A percentile compares a stretch with the other conserved stretches of the same genome.
Conservation (phyloP, 345 rosid genomes). For the Combretum micranthum region DNA sequence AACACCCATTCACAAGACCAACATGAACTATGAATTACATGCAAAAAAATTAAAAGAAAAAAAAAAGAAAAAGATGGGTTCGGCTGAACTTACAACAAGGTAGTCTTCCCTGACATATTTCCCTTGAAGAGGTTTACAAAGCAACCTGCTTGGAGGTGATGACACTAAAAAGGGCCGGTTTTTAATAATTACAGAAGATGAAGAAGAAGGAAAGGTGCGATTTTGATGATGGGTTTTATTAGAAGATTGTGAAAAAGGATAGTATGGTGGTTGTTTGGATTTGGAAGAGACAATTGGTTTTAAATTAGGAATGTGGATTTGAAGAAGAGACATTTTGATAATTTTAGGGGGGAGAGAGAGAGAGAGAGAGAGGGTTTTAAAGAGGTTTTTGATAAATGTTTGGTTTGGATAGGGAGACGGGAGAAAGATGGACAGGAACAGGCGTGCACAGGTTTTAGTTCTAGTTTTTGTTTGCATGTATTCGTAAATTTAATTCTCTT, state of each 20-base stretch:
- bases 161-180: constrained; percentile 34
- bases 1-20: not conserved
- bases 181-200: constrained; percentile 7
- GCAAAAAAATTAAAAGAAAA: not conserved
- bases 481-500: no score
- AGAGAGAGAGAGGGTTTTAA: no score
- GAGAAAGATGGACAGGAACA: no score
- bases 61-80: not conserved
- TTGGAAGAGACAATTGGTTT: no score
- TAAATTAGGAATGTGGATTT: no score
- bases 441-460: no score
- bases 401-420: no score
- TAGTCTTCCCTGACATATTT: constrained; percentile 77
- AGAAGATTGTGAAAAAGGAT: not conserved
- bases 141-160: constrained; percentile 49
- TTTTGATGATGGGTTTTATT: constrained; percentile 16
- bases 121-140: constrained; percentile 68
- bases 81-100: constrained; percentile 62
- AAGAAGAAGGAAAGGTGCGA: constrained; percentile 21
- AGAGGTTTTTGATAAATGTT: no score
- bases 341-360: no score
- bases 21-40: not conserved
- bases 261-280: no score
- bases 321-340: no score
- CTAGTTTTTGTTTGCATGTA: no score